These are phyloP conservation scores for Aspergillus avenaceus DNA, from an alignment of 495 filamentous ascomycete genomes.

Conservation along the genomic window DNA sequence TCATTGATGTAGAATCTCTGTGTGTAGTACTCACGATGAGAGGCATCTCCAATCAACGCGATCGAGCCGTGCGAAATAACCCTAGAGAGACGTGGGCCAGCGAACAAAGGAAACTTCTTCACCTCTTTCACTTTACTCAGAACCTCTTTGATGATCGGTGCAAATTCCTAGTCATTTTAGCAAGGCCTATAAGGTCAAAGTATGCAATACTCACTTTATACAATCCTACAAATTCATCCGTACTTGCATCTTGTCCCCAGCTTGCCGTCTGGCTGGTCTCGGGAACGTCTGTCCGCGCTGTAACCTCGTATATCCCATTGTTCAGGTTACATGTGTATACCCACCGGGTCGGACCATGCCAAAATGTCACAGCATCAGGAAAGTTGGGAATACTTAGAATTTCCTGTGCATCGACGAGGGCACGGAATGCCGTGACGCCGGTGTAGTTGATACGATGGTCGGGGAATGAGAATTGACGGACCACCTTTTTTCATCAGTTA, in stretches of 20 bases:
- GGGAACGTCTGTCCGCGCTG: conserved; percentile 9
- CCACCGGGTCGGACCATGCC: conserved; percentile 20
- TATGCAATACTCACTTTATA: conserved; percentile 14
- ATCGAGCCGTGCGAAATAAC: conserved; percentile 10
- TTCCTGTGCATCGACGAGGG: conserved; percentile 13
- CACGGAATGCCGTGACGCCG: conserved; percentile 20
- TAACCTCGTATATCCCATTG: conserved; percentile 20
- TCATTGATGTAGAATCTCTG: not conserved
- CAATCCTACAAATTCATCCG: conserved; percentile 12
- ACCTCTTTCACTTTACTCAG: conserved; percentile 13
- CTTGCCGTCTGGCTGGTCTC: conserved; percentile 12
- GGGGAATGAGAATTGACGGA: conserved; percentile 21
- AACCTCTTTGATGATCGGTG: conserved; percentile 13
- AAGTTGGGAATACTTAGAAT: conserved; percentile 17
- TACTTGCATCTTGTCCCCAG: conserved; percentile 16
- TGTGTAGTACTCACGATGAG: conserved; percentile 15
- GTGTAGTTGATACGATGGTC: conserved; percentile 18
- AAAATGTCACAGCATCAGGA: conserved; percentile 20
- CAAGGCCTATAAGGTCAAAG: no score
- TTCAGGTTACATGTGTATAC: conserved; percentile 23
- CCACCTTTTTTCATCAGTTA: conserved; percentile 7
- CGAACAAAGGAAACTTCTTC: conserved; percentile 22
- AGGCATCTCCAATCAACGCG: conserved; percentile 26
- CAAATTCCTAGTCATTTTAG: conserved; percentile 18
- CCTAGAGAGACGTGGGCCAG: conserved; percentile 12